phyloP scores from a whole-genome alignment of 176 grass and related monocot species.

The Thinopyrum elongatum region DNA sequence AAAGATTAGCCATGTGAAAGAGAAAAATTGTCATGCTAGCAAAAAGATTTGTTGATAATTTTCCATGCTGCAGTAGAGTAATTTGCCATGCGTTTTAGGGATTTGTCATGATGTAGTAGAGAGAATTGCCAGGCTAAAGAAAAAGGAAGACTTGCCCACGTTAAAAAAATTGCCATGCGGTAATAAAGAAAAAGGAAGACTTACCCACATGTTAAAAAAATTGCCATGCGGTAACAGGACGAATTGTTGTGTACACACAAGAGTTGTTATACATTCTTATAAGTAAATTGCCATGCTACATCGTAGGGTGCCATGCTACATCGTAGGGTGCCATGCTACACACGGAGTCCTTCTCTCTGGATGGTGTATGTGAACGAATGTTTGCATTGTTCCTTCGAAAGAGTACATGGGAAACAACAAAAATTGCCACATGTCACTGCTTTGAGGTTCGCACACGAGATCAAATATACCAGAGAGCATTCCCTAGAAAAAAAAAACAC shows the following conservation, averaged over 20 bases:
- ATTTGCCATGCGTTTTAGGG: background rate
- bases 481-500: background rate
- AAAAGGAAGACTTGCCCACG: background rate
- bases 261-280: background rate
- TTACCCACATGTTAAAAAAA: background rate
- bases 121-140: background rate
- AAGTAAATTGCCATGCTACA: background rate
- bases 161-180: no score
- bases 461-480: background rate
- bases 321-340: background rate
- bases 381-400: background rate
- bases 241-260: background rate
- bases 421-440: background rate
- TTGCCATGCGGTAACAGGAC: background rate
- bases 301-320: background rate
- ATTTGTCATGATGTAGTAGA: background rate
- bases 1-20: background rate
- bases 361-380: background rate
- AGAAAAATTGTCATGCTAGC: background rate
- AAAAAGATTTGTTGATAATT: background rate
- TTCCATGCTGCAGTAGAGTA: background rate
- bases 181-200: no score
- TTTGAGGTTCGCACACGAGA: background rate
- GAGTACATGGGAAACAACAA: background rate
- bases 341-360: background rate